These are phyloP conservation scores for Yarrowia sp. DNA, from an alignment of 805 yeast species.

Conservation along the genomic window DNA sequence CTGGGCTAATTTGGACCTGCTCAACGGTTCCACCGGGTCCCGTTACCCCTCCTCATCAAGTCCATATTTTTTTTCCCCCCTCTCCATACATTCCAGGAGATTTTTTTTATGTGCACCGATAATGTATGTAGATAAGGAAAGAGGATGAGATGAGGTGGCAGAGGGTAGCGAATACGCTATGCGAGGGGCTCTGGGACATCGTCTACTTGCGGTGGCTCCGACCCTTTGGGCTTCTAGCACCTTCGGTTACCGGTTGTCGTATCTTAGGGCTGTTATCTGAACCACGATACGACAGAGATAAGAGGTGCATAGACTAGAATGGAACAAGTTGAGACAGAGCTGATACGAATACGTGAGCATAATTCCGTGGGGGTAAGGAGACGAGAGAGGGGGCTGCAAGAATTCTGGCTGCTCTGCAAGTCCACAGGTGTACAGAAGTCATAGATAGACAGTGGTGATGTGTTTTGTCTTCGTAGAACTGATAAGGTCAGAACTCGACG, in stretches of 20 bases:
- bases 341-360: constrained; percentile 24
- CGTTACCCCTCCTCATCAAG: neutral
- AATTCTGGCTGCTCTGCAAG: no score
- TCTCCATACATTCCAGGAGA: no score
- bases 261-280: constrained; percentile 24
- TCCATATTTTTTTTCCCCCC: neutral
- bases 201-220: no score
- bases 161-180: neutral
- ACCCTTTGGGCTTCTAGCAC: neutral
- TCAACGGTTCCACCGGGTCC: neutral
- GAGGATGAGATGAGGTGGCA: neutral
- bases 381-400: no score
- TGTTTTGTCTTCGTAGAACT: no score
- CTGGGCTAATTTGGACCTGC: neutral
- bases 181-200: no score
- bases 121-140: neutral
- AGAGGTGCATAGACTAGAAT: constrained; percentile 7
- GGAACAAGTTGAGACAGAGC: neutral
- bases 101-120: constrained; percentile 9
- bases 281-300: constrained; percentile 8
- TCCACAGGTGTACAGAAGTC: no score
- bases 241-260: constrained; percentile 11
- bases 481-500: neutral
- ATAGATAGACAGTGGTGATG: no score
- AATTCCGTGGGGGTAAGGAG: no score